Evolutionary conservation across 2,329 filamentous ascomycete genomes (phyloP).

Genomic region (Clathrospora elynae): DNA sequence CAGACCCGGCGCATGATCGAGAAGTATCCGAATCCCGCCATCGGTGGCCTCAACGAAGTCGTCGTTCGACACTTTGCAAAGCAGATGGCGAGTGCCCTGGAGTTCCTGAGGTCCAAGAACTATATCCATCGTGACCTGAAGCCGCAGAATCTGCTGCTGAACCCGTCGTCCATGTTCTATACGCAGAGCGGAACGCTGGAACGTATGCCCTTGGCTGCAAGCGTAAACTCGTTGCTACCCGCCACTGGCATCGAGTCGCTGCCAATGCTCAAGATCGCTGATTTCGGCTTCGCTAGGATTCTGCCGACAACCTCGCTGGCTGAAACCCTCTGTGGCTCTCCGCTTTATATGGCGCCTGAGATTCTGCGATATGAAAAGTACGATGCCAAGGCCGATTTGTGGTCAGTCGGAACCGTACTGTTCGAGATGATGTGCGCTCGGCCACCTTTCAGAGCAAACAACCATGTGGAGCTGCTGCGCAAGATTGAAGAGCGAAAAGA

Average conservation of each 20-base stretch:
- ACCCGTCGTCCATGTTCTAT: slow-evolving; percentile 77
- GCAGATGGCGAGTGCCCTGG: slow-evolving; percentile 87
- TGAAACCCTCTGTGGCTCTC: slow-evolving; percentile 94
- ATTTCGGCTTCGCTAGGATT: slow-evolving; percentile 97
- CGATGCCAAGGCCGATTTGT: slow-evolving; percentile 93
- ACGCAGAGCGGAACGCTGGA: slow-evolving; percentile 55
- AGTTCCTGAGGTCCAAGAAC: slow-evolving; percentile 83
- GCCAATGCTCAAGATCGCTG: slow-evolving; percentile 95
- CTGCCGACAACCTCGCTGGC: slow-evolving; percentile 88
- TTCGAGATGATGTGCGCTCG: slow-evolving; percentile 94
- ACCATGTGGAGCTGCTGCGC: slow-evolving; percentile 90
- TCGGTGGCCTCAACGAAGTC: slow-evolving; percentile 94
- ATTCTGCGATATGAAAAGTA: slow-evolving; percentile 97
- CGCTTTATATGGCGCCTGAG: slow-evolving; percentile 97
- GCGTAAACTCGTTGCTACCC: slow-evolving; percentile 79
- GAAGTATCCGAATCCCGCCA: slow-evolving; percentile 84
- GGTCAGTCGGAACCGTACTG: slow-evolving; percentile 94
- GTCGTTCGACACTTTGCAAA: slow-evolving; percentile 94
- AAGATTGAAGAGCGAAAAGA: slow-evolving; percentile 92
- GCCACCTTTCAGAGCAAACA: slow-evolving; percentile 88
- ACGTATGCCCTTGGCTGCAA: slow-evolving; percentile 74
- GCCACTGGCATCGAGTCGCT: slow-evolving; percentile 80
- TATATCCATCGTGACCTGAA: slow-evolving; percentile 97
- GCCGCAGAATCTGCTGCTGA: slow-evolving; percentile 90
- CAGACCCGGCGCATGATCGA: slow-evolving; percentile 87